These are phyloP conservation scores for Eucalyptus leucophloia DNA, from an alignment of 345 rosid species.

Conservation along the genomic window DNA sequence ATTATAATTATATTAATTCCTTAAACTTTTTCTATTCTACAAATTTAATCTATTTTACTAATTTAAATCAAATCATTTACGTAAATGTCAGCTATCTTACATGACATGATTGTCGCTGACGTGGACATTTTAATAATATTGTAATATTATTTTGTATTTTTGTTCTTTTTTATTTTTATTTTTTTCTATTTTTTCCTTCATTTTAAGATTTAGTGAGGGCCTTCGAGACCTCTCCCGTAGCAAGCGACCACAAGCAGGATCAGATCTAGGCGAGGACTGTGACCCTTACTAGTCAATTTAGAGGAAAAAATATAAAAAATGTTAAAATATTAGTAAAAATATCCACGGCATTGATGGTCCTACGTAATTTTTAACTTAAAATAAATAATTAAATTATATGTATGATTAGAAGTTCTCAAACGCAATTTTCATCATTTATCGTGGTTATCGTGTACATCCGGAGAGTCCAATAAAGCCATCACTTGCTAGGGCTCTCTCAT, in stretches of 20 bases:
- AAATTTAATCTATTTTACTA: accelerated
- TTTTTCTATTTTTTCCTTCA: no score
- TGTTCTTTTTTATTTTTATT: no score
- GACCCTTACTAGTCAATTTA: no score
- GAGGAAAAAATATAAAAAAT: no score
- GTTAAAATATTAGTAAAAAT: no score
- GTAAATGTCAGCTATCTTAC: accelerated
- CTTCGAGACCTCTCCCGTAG: accelerated
- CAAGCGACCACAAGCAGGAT: accelerated
- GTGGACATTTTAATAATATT: no score
- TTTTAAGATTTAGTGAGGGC: no score
- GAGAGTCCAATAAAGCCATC: background rate
- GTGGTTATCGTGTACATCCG: background rate
- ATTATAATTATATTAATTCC: accelerated
- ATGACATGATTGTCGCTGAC: accelerated
- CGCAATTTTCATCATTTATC: background rate
- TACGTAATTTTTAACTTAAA: background rate
- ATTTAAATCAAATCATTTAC: no score
- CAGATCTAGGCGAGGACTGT: accelerated
- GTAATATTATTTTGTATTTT: no score
- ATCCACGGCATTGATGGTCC: no score
- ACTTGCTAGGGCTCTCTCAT: background rate
- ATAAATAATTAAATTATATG: background rate
- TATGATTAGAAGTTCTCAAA: background rate
- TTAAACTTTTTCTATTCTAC: no score